Evolutionary conservation across 2,329 filamentous ascomycete species (phyloP).

Genomic region (Apiospora rasikravindrae): DNA sequence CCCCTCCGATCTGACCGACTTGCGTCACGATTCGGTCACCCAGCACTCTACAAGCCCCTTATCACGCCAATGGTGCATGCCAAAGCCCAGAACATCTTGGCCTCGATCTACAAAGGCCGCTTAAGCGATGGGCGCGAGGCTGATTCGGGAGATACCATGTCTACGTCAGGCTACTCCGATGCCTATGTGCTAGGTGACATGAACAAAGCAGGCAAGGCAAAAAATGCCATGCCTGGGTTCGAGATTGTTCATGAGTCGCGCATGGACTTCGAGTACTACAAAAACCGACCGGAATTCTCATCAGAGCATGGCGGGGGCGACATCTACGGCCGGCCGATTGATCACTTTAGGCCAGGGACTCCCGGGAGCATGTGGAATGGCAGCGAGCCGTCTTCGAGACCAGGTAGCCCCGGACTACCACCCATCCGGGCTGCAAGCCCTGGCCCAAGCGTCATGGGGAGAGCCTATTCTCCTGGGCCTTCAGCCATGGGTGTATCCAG

Average conservation of each 20-base stretch:
- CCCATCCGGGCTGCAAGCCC: conserved; percentile 35
- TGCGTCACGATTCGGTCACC: conserved; percentile 84
- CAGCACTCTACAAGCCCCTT: conserved; percentile 84
- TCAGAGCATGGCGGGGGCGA: conserved; percentile 84
- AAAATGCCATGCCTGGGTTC: conserved; percentile 68
- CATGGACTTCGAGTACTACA: conserved; percentile 91
- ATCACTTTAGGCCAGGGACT: conserved; percentile 66
- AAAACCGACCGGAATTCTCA: conserved; percentile 85
- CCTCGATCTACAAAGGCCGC: conserved; percentile 84
- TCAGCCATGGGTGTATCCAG: conserved; percentile 34
- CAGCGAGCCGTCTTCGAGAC: conserved; percentile 51
- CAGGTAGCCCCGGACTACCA: conserved; percentile 53
- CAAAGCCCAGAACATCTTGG: conserved; percentile 84
- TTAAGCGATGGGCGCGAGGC: conserved; percentile 69
- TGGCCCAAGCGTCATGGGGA: conserved; percentile 26
- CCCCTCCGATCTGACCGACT: conserved; percentile 68
- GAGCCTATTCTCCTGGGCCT: conserved; percentile 31
- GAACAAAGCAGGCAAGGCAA: conserved; percentile 59
- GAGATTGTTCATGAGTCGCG: conserved; percentile 87
- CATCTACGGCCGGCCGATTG: conserved; percentile 64
- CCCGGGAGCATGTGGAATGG: conserved; percentile 58
- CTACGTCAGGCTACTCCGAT: conserved; percentile 78
- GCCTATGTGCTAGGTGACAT: conserved; percentile 83
- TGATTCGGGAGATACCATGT: conserved; percentile 60
- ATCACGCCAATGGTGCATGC: conserved; percentile 96